Base-by-base conservation (phyloP, 73 alveolate genomes). In the Paramecium pentaurelia region DNA sequence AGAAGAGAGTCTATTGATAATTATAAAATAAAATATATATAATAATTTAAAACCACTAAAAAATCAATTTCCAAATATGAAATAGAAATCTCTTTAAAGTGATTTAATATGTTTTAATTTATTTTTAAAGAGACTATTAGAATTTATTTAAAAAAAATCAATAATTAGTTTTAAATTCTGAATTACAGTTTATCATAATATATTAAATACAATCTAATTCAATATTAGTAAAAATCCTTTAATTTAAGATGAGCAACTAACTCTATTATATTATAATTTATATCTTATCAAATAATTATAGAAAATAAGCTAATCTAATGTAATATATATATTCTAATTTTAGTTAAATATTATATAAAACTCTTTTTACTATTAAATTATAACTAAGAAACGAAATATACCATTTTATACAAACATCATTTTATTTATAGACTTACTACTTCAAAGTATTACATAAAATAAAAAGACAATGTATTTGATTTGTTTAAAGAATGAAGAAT, bases 1-100 rank as follows among this genome's bases (percentile, higher is more conserved):
- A 85, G 95, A 95, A 95, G 93, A 95, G 97, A 95, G 94, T 86
- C 12, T 95, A 95, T 93, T 95, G 96, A 95, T 64, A 37, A 64
- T 64, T 30, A 64, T 20, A n/a, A 16, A 22, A 51, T 16, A 16
- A 51, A 16, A 51, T 51, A 51, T 51, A 51, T 51, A 51, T 51
- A 16, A 51, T 51, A 3, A 51, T 51, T 20, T 51, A 51, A 51
- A 51, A 51, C 25, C 28, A 51, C 68, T 51, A 5, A 49, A 45
- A 49, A 51, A 51, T 16, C 34, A 1, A 51, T 16, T 12, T 47
- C 8, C 45, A 6, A 38, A 38, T 38, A 5, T 36, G 25, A 36
- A 36, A 36, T 36, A 5, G 42, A 38, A 0, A 38, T 45, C 22
- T 45, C 3, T 11, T 6, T 11, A 45, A 3, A 1, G 25, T 8